Base-by-base conservation (phyloP, 2,329 filamentous ascomycete genomes). In the Beauveria bassiana region DNA sequence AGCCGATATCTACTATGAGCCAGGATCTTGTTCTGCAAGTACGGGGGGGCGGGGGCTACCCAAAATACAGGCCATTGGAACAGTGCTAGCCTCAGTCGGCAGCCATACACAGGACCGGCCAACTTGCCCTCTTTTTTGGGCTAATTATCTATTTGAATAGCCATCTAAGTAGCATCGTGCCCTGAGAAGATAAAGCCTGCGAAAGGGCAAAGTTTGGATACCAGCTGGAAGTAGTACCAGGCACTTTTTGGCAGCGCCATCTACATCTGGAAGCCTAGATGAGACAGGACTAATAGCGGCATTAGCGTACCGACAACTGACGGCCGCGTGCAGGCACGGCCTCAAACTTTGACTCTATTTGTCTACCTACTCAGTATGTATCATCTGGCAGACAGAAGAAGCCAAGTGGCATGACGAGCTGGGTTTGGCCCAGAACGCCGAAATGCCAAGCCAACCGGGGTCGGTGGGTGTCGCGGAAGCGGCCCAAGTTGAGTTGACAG, bases 401-500 rank as follows among this genome's bases (percentile, higher is more conserved):
- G 34, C 34, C 34, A 38, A 38, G 34, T 38, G 34, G 34, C 34
- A 38, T 18, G 18, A 43, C 40, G 40, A 18, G 18, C n/a, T 43
- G 16, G 28, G 5, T 14, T 43, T 47, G 28, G 42, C 42, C 26
- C 28, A 49, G 26, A 12, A 7, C 16, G 10, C 18, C 20, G 18
- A 43, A 43, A 52, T 45, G 24, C 14, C 47, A 52, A 51, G 16
- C 38, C 18, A 51, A 16, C 34, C 34, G 34, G 38, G 38, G 7
- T 34, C 8, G 46, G 31, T 22, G 38, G 16, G 10, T 42, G 38
- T 59, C 49, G 47, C 47, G 57, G 38, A 52, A 53, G 20, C 12
- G 24, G 57, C n/a, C 40, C 43, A 60, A 43, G 38, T 54, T 47
- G 42, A 28, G 28, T 60, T 60, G 58, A 60, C 58, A 60, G 58